Evolutionary conservation across 176 grass and related monocot species (phyloP), one percentile per base, ranked within the genome.

Genomic region (Sorghum bicolor): DNA sequence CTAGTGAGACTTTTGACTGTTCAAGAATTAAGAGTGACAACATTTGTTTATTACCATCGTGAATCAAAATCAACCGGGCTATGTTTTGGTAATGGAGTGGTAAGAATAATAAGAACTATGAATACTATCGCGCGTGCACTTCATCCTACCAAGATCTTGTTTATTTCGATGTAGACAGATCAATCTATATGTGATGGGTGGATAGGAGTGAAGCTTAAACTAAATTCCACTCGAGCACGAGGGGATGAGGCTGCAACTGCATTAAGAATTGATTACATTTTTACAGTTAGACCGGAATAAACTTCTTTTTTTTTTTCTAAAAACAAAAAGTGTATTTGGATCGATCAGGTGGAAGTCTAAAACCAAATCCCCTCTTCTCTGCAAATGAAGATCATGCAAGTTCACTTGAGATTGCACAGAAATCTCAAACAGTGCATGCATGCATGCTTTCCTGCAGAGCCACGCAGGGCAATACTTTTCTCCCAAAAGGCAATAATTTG

Each of bases 401-500:
- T 29, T 75, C 30, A 58, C 22, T 28, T 69, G 64, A 28, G 68
- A 24, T 6, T 83, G 22, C 20, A 75, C 6, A 70, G 33, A 33
- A 70, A 15, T 2, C 31, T 36, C 48, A 74, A 74, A 74, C 15
- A 34, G 41, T 73, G 12, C 25, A 47, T 19, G n/a, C 5, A 32
- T 73, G 12, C 25, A 47, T 19, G n/a, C 5, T 11, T n/a, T 64
- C 62, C 14, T 72, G 34, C 6, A 50, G 43, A 8, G 41, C 2
- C 10, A 71, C 19, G 24, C 14, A 78, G 17, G 37, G 61, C 25
- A 55, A 71, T 2, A 4, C 55, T 65, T 64, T 65, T 65, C 57
- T 65, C 58, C 67, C 84, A 50, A 32, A 80, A 80, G 44, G 61
- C 77, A 70, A 77, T 76, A 48, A 62, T 82, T 86, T 36, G 29